Evolutionary conservation across 805 yeast species (phyloP), one percentile per base, ranked within the genome.

Genomic region (Komagataella ulmi): DNA sequence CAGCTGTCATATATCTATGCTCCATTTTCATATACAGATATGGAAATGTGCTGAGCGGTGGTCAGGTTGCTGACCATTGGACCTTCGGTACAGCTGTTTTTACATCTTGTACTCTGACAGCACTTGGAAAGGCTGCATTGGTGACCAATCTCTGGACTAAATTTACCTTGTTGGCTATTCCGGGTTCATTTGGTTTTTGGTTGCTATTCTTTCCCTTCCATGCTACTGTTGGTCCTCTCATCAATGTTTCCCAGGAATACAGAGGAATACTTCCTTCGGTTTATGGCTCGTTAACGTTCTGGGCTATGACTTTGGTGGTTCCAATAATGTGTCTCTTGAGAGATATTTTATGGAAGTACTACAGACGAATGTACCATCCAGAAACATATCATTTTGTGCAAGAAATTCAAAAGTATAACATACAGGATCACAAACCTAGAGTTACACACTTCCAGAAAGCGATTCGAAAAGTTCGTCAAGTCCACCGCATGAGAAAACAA

Each of bases 361-460:
- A 84, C 68, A 88, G 86, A 67, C 81, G 99, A 65, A 87, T 87
- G 77, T 88, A 88, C 72, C 76, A 73, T 54, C 99, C 99, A 14
- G 95, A 90, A 63, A 76, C 87, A 53, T 93, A 93, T 65, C 99
- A 93, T 68, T 82, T 86, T 60, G 97, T 91, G 45, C 99, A 93
- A 68, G 97, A 88, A 65, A 87, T 93, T 64, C 99, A 93, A 67
- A 93, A 93, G 69, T 89, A 83, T 67, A 90, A 91, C 61, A 86
- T 89, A 55, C 91, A 86, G 55, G 97, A 91, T 64, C 86, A 86
- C 65, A 77, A 96, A 57, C 99, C 99, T n/a, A 80, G 97, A 59
- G 81, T 90, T 77, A 96, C 89, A 58, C 95, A 90, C 56, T 93
- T 93, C 75, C 99, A 93, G 67, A 89, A 85, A 65, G 97, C 98